A percentile compares a stretch with the other conserved stretches of the same genome.
Conservation (phyloP, 768 basidiomycete species). For the Pisolithus tinctorius region DNA sequence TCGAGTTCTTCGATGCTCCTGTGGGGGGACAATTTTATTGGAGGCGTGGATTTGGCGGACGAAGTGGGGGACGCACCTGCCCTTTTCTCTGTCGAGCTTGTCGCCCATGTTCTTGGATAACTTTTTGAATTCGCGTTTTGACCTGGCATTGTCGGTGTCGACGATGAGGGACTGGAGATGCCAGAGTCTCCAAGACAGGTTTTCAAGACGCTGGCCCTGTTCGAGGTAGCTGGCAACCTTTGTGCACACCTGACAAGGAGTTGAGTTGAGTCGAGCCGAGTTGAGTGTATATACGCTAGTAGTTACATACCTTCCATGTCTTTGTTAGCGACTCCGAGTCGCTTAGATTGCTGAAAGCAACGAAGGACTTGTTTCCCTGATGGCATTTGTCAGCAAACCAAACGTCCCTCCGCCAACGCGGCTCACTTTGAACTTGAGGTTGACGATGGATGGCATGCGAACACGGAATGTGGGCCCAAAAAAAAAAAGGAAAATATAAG, state of each 20-base stretch:
- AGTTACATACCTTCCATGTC: slow-evolving; percentile 73
- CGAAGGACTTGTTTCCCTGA: slow-evolving; percentile 91
- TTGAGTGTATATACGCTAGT: no score
- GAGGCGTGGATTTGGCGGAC: slow-evolving; percentile 7
- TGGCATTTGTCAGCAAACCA: neutral
- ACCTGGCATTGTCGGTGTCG: slow-evolving; percentile 81
- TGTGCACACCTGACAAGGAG: slow-evolving; percentile 61
- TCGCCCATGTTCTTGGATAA: slow-evolving; percentile 86
- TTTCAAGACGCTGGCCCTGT: slow-evolving; percentile 87
- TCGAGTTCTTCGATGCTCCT: slow-evolving; percentile 83
- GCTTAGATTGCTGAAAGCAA: slow-evolving; percentile 84
- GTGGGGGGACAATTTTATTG: slow-evolving; percentile 4
- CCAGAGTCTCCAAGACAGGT: slow-evolving; percentile 90
- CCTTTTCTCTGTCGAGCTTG: slow-evolving; percentile 90
- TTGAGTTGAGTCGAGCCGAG: no score
- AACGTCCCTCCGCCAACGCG: slow-evolving; percentile 8
- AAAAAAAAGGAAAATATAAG: no score
- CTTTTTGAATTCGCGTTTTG: slow-evolving; percentile 86
- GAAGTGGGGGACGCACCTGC: slow-evolving; percentile 50
- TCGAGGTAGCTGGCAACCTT: slow-evolving; percentile 89
- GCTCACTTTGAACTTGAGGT: slow-evolving; percentile 76
- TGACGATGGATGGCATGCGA: slow-evolving; percentile 72
- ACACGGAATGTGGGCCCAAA: no score
- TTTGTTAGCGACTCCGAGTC: slow-evolving; percentile 81
- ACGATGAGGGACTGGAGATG: slow-evolving; percentile 89